Base-by-base conservation (phyloP, 306 rosid genomes). In the Morella rubra region DNA sequence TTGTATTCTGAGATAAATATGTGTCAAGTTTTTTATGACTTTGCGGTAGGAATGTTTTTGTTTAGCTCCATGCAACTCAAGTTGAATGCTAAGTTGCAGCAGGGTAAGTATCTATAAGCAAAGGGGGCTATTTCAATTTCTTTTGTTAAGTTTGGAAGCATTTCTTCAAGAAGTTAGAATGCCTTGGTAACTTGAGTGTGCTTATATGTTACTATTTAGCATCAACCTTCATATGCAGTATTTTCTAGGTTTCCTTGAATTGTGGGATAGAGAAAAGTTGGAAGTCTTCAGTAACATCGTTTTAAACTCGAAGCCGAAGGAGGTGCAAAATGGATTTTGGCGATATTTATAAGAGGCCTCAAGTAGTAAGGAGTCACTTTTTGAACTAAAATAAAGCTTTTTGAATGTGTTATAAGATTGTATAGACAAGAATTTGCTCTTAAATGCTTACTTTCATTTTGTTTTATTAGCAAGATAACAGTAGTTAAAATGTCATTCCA, bases 1-100 rank as follows among this genome's bases (percentile, higher is more conserved):
- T 32, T 32, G 37, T 32, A 3, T 32, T 32, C 37, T 2, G 37
- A 32, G 37, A 32, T 32, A 32, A 32, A 32, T 32, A 32, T 32
- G 2, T 2, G 37, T 3, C 37, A 32, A 32, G 37, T 32, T 32
- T 32, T 32, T 32, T 32, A 32, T 32, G 37, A 32, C 37, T 32
- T 51, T 76, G 78, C 32, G 24, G 54, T 60, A 40, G 76, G 41
- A 81, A 24, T 67, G 58, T 53, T 51, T 71, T 76, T n/a, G 47
- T 42, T 24, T 83, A 44, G 74, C 81, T 81, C 75, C 62, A 4
- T 52, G 72, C 42, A 60, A 20, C 73, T 83, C 52, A 76, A 20
- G 55, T 66, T 15, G 51, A 69, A 44, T 73, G 72, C 54, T 66
- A 45, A 27, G n/a, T 65, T 62, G 42, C 27, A 52, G 45, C 75